Evolutionary conservation across 1,139 yeast genomes (phyloP).

Genomic region (Arxiozyma heterogenica): DNA sequence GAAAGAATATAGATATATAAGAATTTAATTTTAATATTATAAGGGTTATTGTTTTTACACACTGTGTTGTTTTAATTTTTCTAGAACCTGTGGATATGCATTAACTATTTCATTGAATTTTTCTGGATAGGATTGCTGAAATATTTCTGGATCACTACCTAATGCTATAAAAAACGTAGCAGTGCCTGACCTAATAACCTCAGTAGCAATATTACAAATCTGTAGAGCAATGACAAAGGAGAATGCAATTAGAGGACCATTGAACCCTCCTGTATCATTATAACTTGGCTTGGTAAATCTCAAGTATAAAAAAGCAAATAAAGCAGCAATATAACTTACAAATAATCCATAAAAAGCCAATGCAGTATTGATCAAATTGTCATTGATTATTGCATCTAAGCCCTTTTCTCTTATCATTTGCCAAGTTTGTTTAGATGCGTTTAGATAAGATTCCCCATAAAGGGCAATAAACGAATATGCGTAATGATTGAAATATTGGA

Average conservation of each 20-base stretch:
- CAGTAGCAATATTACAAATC: slow-evolving; percentile 61
- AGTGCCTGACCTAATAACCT: slow-evolving; percentile 71
- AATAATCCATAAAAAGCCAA: slow-evolving; percentile 62
- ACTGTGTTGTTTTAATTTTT: slow-evolving; percentile 38
- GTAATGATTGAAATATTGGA: slow-evolving; percentile 80
- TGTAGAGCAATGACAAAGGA: slow-evolving; percentile 70
- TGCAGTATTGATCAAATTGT: slow-evolving; percentile 70
- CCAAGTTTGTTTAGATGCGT: slow-evolving; percentile 77
- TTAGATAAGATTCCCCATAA: slow-evolving; percentile 70
- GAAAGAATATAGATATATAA: background rate
- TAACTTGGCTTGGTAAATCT: slow-evolving; percentile 64
- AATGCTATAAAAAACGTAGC: slow-evolving; percentile 81
- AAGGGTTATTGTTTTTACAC: slow-evolving; percentile 10
- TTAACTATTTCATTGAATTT: slow-evolving; percentile 62
- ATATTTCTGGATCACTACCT: slow-evolving; percentile 81
- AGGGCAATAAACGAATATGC: slow-evolving; percentile 83
- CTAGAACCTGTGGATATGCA: slow-evolving; percentile 66
- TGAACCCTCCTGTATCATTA: slow-evolving; percentile 55
- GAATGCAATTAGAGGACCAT: slow-evolving; percentile 73
- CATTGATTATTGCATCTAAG: slow-evolving; percentile 77
- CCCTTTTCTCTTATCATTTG: slow-evolving; percentile 71
- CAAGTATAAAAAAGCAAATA: slow-evolving; percentile 64
- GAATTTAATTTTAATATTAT: background rate
- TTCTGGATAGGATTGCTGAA: slow-evolving; percentile 67
- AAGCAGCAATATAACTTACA: slow-evolving; percentile 59